These are phyloP conservation scores for Isabelozyma gotoi DNA, from an alignment of 805 yeast species.

Conservation along the genomic window DNA sequence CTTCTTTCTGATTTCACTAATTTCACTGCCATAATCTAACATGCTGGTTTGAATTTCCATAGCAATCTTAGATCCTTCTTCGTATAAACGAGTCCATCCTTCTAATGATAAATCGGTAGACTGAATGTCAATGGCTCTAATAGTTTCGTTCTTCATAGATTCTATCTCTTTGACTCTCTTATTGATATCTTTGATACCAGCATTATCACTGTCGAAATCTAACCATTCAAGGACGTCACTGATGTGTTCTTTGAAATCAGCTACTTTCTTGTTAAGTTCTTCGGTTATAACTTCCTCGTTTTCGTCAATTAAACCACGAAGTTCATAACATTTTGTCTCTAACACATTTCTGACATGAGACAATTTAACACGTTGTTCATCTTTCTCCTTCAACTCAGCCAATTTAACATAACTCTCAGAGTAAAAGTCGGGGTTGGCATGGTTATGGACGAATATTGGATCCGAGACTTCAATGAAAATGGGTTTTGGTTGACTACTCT, in stretches of 20 bases:
- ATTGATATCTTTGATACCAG: constrained; percentile 30
- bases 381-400: constrained; percentile 51
- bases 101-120: constrained; percentile 47
- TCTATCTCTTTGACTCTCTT: constrained; percentile 21
- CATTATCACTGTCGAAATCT: constrained; percentile 64
- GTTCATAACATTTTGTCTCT: constrained; percentile 70
- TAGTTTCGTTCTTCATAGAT: constrained; percentile 18
- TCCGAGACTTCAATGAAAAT: constrained; percentile 35
- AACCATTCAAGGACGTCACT: constrained; percentile 69
- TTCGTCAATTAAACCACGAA: constrained; percentile 60
- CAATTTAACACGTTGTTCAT: constrained; percentile 50
- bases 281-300: constrained; percentile 37
- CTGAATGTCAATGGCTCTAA: constrained; percentile 39
- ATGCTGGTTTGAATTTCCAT: constrained; percentile 44
- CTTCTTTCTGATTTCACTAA: constrained; percentile 39
- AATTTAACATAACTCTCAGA: constrained; percentile 37
- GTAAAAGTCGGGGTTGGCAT: neutral
- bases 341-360: constrained; percentile 66
- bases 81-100: constrained; percentile 44
- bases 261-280: constrained; percentile 31
- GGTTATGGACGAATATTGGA: constrained; percentile 24
- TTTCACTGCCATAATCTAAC: constrained; percentile 45
- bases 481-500: constrained; percentile 25
- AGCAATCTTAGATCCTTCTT: constrained; percentile 41
- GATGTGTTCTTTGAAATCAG: constrained; percentile 28